Base-by-base conservation (phyloP, 176 grass and related monocot genomes). In the Carex cristatella region DNA sequence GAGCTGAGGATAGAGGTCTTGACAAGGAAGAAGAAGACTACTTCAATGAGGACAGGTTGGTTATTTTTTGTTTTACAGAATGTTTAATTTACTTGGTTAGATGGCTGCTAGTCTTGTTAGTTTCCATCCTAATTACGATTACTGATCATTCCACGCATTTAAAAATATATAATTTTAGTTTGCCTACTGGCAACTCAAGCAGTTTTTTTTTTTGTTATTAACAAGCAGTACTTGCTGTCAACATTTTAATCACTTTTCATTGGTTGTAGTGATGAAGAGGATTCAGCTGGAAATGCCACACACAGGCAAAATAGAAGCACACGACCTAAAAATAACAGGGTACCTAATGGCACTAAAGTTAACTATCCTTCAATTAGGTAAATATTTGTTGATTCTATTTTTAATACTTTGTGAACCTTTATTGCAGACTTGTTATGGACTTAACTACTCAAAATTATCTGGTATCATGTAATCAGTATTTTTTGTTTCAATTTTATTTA, bases 21-120 rank as follows among this genome's bases (percentile, higher is more conserved):
- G 86, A 89, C 69, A 94, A 94, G 23, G 85, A 92, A 84, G 90
- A 97, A 81, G 92, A 94, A 85, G 92, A 91, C 13, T 92, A 93
- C 73, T 92, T 93, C 65, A 90, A 87, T 38, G 91, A 91, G 83
- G 88, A 91, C 55, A 98, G 91, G 95, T 98, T 83, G 73, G 69
- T 55, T 30, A 18, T 30, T 57, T 58, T 18, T 79, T 79, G 28
- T 79, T 33, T 79, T 79, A 57, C 53, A 35, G 13, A 77, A 77
- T 1, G 5, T 55, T 78, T 7, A 78, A 58, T 15, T 79, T 58
- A 57, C 74, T 33, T 79, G 57, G 28, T 33, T 58, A 33, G n/a
- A 57, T 57, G 53, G 74, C 28, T 58, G 53, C 12, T 56, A 13
- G 7, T 16, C 74, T 79, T 56, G 53, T 33, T 30, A 58, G 74